Percentiles rank a stretch among this genome's conserved stretches.
Conservation (phyloP, 2,329 filamentous ascomycete species). For the Talaromyces rugulosus region DNA sequence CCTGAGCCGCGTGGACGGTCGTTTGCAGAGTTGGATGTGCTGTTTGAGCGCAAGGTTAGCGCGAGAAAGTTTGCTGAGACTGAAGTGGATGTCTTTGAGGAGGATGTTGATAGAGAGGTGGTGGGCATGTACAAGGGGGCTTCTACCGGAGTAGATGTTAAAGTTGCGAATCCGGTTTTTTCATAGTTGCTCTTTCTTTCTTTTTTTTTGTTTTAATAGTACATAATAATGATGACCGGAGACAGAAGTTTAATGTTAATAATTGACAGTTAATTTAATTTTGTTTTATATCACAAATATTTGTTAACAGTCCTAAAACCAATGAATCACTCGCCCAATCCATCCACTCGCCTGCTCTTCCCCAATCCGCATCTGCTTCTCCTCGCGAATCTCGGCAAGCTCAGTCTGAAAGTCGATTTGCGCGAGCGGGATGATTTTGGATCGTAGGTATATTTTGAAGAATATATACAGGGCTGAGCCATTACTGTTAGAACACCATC, state of each 20-base stretch:
- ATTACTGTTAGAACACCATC: not conserved
- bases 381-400: conserved; percentile 5
- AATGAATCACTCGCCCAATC: not conserved
- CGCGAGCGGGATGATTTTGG: conserved; percentile 9
- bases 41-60: conserved; percentile 70
- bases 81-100: conserved; percentile 52
- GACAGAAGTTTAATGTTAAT: too few relatives aligned
- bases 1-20: conserved; percentile 76
- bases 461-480: conserved; percentile 8
- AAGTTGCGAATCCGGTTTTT: too few relatives aligned
- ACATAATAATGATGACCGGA: not conserved
- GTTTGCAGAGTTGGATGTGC: conserved; percentile 79
- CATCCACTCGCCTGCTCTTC: not conserved
- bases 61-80: conserved; percentile 68
- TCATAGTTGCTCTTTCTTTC: too few relatives aligned
- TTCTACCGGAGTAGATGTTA: not conserved
- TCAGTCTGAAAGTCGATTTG: conserved; percentile 14
- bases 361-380: not conserved
- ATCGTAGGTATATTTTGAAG: conserved; percentile 16
- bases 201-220: not conserved
- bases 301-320: not conserved
- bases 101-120: conserved; percentile 22
- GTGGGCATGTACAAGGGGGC: conserved; percentile 12
- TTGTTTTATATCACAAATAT: too few relatives aligned
- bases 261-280: too few relatives aligned